Evolutionary conservation across 2,329 filamentous ascomycete genomes (phyloP), one percentile per base, ranked within the genome.

Genomic region (Diatrype stigma): DNA sequence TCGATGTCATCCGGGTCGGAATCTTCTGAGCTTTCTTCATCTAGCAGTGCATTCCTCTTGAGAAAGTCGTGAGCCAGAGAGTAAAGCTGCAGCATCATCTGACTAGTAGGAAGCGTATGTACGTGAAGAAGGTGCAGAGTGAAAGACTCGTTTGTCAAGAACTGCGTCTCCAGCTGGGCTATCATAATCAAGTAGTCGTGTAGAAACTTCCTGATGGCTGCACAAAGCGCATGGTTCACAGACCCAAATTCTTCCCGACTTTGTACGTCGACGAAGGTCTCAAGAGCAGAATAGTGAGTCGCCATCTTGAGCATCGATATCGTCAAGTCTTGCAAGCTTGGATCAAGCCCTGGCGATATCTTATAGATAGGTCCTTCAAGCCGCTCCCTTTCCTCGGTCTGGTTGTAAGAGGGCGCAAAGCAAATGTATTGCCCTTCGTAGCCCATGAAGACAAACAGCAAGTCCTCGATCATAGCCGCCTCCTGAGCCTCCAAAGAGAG

Each of bases 391-490:
- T 99, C 94, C 47, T 90, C 84, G 3, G 80, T 74, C 0, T 92
- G 90, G 60, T 96, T 86, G 67, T 96, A 97, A 8, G 82, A 81
- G 58, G 90, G 87, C 52, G 81, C 81, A 66, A 90, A 97, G 50
- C 90, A 88, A 55, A 99, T 89, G 66, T 97, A 97, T 68, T 96
- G 91, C n/a, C 94, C 94, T 70, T 99, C 94, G 57, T 91, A 96
- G 22, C 94, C 94, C 92, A 99, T 96, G 62, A 97, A 95, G 5
- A 96, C 91, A 65, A 93, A 96, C 34, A 97, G 72, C 16, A 99
- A 72, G 62, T 99, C 94, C 60, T 96, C 92, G 42, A 97, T 77
- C 45, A 99, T 87, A 8, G 84, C 88, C 22, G 85, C 82, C 71
- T 99, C 94, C 68, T 99, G 94, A 2, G 82, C 81, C 57, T 95